phyloP scores from a whole-genome alignment of 2,329 filamentous ascomycete species.

The Fragosphaeria purpurea region DNA sequence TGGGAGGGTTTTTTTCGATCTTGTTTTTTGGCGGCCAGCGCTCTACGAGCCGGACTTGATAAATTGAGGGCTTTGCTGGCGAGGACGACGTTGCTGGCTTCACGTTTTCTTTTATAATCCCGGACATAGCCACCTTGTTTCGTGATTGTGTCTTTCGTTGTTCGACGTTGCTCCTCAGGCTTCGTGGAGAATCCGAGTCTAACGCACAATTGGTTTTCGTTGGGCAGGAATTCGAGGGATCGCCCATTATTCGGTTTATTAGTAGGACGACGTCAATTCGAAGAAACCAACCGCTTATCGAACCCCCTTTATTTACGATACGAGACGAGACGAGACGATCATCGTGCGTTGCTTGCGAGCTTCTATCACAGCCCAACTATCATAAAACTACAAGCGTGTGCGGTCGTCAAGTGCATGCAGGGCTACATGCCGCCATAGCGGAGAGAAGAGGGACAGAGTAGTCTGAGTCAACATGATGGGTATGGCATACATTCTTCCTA shows the following conservation, averaged over 20 bases:
- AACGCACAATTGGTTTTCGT: neutral
- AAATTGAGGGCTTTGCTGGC: too few relatives aligned
- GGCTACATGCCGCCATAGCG: constrained; percentile 5
- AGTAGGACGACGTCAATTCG: neutral
- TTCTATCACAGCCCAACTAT: too few relatives aligned
- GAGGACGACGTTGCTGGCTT: too few relatives aligned
- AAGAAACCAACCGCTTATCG: neutral
- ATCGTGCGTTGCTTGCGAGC: neutral
- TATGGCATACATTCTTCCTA: constrained; percentile 1
- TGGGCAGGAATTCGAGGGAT: constrained; percentile 3
- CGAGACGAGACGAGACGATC: neutral
- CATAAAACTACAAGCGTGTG: too few relatives aligned
- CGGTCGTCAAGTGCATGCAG: constrained; percentile 1
- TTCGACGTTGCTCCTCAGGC: too few relatives aligned
- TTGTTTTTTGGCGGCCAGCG: too few relatives aligned
- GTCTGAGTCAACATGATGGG: constrained; percentile 11
- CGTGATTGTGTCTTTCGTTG: neutral
- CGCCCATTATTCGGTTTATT: too few relatives aligned
- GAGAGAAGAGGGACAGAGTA: neutral
- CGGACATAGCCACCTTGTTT: too few relatives aligned
- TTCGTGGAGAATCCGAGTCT: neutral
- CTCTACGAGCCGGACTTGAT: too few relatives aligned
- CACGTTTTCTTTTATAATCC: too few relatives aligned
- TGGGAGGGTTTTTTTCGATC: too few relatives aligned
- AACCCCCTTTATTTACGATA: neutral